phyloP scores from a whole-genome alignment of 345 rosid species.

The Corchorus olitorius region DNA sequence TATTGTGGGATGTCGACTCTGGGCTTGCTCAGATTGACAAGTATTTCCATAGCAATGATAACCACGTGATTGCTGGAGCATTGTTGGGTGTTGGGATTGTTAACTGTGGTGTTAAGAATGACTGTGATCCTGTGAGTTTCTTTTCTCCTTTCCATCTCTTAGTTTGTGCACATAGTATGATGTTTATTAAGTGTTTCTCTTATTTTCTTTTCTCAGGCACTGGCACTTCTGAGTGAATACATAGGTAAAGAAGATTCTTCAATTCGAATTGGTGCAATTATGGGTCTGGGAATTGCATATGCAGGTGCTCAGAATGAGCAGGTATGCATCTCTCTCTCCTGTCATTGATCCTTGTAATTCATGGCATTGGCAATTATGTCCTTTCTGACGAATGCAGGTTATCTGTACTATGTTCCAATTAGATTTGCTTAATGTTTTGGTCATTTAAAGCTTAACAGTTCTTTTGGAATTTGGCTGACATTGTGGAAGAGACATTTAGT shows the following conservation, averaged over 20 bases:
- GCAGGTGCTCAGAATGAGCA: slow-evolving; percentile 86
- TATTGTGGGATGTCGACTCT: slow-evolving; percentile 88
- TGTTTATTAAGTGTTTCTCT: slow-evolving; percentile 12
- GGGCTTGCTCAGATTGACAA: slow-evolving; percentile 92
- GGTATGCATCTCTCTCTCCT: slow-evolving; percentile 29
- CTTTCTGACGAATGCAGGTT: background rate
- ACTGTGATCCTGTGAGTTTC: slow-evolving; percentile 88
- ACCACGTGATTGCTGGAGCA: slow-evolving; percentile 86
- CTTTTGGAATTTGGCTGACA: background rate
- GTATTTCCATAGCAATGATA: slow-evolving; percentile 82
- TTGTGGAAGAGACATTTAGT: background rate
- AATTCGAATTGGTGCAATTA: slow-evolving; percentile 86
- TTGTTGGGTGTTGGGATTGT: slow-evolving; percentile 89
- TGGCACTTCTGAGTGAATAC: slow-evolving; percentile 79
- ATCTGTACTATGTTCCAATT: background rate
- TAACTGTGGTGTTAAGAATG: slow-evolving; percentile 78
- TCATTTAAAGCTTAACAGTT: background rate
- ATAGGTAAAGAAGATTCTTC: slow-evolving; percentile 74
- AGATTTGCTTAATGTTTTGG: background rate
- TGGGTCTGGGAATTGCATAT: slow-evolving; percentile 94
- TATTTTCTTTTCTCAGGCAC: slow-evolving; percentile 54
- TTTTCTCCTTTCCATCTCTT: slow-evolving; percentile 2
- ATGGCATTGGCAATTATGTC: background rate
- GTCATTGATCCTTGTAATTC: background rate
- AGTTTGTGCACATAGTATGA: background rate